These are phyloP conservation scores for Cymbidium sinense DNA, from an alignment of 106 monocot genomes.

Conservation along the genomic window DNA sequence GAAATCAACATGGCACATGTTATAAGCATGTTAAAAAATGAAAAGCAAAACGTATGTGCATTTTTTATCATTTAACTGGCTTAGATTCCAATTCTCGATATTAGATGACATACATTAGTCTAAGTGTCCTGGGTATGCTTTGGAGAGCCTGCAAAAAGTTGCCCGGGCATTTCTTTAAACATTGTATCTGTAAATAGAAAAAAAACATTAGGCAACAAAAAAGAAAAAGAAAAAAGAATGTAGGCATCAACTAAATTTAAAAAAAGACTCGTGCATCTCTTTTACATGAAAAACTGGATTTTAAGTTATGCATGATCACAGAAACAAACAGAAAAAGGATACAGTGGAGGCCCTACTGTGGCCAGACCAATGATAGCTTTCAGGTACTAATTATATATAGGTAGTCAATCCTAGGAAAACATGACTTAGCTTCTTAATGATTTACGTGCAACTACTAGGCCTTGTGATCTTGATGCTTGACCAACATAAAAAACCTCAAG, in stretches of 20 bases:
- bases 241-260: neutral
- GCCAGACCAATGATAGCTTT: neutral
- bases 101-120: constrained; percentile 86
- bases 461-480: too few species aligned
- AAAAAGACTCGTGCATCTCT: neutral
- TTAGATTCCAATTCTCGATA: constrained; percentile 1
- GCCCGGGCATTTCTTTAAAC: constrained; percentile 95
- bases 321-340: neutral
- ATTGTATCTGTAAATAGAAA: constrained; percentile 56
- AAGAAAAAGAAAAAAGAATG: neutral
- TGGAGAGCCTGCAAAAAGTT: constrained; percentile 91
- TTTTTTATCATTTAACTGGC: neutral
- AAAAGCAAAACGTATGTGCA: neutral
- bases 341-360: neutral
- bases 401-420: neutral
- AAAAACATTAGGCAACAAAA: neutral
- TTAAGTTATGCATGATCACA: neutral
- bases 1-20: neutral
- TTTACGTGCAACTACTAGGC: too few species aligned
- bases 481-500: too few species aligned
- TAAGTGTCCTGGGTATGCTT: constrained; percentile 87
- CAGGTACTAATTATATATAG: neutral
- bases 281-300: neutral
- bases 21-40: neutral
- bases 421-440: too few species aligned